Conservation (phyloP, 2,329 filamentous ascomycete species). For the Xylariaceae sp. region DNA sequence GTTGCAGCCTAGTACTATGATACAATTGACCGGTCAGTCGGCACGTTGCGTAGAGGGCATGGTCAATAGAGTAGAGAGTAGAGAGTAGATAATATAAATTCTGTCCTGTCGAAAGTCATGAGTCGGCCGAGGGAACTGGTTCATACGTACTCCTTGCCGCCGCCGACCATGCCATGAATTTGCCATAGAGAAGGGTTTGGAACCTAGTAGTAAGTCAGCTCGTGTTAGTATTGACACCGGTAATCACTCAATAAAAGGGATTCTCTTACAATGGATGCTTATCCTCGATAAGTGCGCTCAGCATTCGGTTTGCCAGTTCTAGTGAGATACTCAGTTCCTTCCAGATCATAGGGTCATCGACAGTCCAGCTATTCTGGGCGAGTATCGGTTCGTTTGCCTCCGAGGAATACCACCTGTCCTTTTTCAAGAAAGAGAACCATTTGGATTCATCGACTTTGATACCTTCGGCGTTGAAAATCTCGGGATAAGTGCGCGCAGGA, state of each 20-base stretch:
- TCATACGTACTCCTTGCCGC: neutral
- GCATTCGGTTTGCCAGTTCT: constrained; percentile 14
- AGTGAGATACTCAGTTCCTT: neutral
- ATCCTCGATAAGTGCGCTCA: constrained; percentile 8
- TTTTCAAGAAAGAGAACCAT: constrained; percentile 13
- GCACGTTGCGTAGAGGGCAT: neutral
- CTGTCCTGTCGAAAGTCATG: neutral
- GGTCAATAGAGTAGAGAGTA: too few relatives aligned
- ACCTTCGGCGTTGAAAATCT: neutral
- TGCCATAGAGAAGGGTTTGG: constrained; percentile 11
- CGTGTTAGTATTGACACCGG: neutral
- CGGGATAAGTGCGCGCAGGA: neutral
- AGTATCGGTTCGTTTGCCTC: neutral
- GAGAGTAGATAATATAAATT: neutral
- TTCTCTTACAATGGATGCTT: constrained; percentile 12
- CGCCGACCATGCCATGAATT: neutral
- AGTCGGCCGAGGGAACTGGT: neutral
- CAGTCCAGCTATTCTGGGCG: neutral
- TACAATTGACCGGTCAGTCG: neutral
- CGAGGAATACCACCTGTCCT: constrained; percentile 5
- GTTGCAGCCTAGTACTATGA: neutral
- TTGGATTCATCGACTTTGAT: constrained; percentile 8
- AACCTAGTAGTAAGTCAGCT: constrained; percentile 8
- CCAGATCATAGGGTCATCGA: constrained; percentile 13
- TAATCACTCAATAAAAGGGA: neutral